A percentile compares a stretch with the other conserved stretches of the same genome.
phyloP scores from a whole-genome alignment of 257 asterid genomes.

The Solanum okadae region DNA sequence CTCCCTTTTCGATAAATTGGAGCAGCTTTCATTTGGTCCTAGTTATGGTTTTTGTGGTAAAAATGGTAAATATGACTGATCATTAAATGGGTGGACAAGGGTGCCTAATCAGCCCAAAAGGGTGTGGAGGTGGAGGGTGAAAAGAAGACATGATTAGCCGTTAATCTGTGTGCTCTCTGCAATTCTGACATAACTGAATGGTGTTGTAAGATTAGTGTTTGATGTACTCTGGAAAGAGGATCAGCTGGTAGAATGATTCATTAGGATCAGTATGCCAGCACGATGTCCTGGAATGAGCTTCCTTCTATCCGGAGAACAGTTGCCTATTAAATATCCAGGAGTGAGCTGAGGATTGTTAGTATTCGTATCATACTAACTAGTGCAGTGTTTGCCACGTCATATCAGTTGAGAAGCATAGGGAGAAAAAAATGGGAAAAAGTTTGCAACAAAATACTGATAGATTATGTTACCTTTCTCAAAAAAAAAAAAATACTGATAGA shows the following conservation, averaged over 20 bases:
- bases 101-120: not conserved
- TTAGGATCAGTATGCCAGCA: not conserved
- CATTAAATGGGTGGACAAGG: not conserved
- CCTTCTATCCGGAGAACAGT: not conserved
- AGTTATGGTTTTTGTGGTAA: not conserved
- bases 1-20: not conserved
- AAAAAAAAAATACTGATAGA: not conserved
- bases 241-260: not conserved
- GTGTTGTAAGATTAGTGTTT: not conserved
- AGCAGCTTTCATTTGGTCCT: not conserved
- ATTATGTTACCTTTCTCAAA: no score
- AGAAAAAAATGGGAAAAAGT: not conserved
- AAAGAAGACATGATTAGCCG: not conserved
- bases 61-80: not conserved
- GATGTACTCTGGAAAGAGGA: not conserved
- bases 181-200: not conserved
- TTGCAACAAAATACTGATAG: no score
- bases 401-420: not conserved
- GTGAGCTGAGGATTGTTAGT: not conserved
- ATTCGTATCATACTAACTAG: not conserved
- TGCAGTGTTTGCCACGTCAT: not conserved
- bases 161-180: not conserved
- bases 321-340: not conserved
- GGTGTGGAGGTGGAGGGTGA: not conserved
- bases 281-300: not conserved